Base-by-base conservation (phyloP, 2,329 filamentous ascomycete genomes). In the Samsoniella hepiali region DNA sequence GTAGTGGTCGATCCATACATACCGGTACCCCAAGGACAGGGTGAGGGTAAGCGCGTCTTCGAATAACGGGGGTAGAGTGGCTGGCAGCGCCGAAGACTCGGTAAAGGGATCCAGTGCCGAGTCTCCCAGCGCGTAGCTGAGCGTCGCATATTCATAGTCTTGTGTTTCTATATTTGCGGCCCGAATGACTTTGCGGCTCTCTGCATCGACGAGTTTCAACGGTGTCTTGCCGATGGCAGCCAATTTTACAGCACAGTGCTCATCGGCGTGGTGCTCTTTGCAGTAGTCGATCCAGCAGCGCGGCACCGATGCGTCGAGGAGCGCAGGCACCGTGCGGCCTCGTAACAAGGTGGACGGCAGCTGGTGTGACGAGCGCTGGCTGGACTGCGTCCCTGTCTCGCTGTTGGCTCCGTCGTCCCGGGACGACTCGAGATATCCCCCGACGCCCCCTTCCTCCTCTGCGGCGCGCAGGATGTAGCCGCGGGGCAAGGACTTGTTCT, bases 1-100 rank as follows among this genome's bases (percentile, higher is more conserved):
- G 60, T 73, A 75, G 11, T 69, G 71, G 58, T 78, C 74, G 8
- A 77, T 70, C 74, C 75, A 78, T 40, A 78, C 68, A 65, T 77
- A 77, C 29, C 69, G 73, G 15, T 71, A 74, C 6, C 74, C 76
- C 32, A 78, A 68, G 22, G 68, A 67, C 36, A 58, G 65, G 15
- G 74, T 72, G 5, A 76, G 65, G 2, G 69, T 60, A 51, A 77
- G 70, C 15, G 76, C 73, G 62, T 78, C 76, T 6, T 67, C 63
- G 42, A 77, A 68, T 10, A 77, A 62, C 22, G 68, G 65, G 10
- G 74, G 72, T 2, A 76, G 59, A 22, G 62, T 51, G 29, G 67
- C 64, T 5, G 74, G 73, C 3, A 75, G 55, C 3, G 68, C 65
- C 1, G 67, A 66, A 13, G 34, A n/a, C 34, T 64, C 62, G 15